A percentile compares a stretch with the other conserved stretches of the same genome.
Conservation (phyloP, 2,329 filamentous ascomycete species). For the Cercospora beticola region DNA sequence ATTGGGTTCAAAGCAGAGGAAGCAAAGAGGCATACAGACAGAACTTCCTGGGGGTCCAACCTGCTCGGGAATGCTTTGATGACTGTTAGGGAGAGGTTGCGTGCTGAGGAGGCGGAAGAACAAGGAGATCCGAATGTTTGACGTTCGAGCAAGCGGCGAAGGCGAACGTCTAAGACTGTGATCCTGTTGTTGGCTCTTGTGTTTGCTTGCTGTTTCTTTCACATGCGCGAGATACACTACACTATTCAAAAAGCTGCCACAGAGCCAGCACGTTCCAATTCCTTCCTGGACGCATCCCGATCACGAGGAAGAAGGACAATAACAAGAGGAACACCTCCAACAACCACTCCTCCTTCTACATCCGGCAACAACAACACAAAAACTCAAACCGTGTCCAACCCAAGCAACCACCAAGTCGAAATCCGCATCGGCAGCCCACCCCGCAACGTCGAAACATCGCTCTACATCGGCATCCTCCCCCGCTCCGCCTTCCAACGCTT, state of each 20-base stretch:
- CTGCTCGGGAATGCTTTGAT: conserved; percentile 8
- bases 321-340: neutral
- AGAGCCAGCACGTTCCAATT: neutral
- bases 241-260: neutral
- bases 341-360: neutral
- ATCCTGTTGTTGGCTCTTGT: neutral
- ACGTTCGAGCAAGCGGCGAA: neutral
- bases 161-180: neutral
- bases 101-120: conserved; percentile 2
- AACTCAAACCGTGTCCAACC: neutral
- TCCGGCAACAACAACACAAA: neutral
- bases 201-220: neutral
- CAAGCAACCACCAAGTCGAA: neutral
- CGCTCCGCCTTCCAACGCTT: neutral
- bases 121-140: neutral
- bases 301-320: neutral
- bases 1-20: conserved; percentile 54
- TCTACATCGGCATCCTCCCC: neutral
- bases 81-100: conserved; percentile 9
- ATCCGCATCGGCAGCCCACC: neutral
- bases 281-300: neutral
- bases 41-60: conserved; percentile 53
- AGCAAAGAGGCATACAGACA: conserved; percentile 1
- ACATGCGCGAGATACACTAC: neutral
- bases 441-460: neutral